A percentile compares a stretch with the other conserved stretches of the same genome.
phyloP scores from a whole-genome alignment of 192 early-diverging fungal species.

The Geranomyces variabilis region DNA sequence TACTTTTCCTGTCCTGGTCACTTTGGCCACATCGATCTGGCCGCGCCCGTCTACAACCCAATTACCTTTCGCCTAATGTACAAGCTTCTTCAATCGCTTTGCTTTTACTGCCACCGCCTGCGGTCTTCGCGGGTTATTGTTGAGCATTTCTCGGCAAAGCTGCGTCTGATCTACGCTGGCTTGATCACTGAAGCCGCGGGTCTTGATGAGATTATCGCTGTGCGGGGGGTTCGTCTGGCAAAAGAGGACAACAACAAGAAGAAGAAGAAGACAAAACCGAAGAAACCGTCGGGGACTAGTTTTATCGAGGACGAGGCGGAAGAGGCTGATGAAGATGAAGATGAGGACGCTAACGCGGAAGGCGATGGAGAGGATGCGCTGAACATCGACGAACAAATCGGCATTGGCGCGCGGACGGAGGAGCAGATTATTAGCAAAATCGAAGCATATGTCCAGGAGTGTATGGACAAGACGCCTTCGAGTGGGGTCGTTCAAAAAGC shows the following conservation, averaged over 20 bases:
- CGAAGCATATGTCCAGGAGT: conserved; percentile 61
- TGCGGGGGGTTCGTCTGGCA: conserved; percentile 13
- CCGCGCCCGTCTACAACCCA: conserved; percentile 86
- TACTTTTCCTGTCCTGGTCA: conserved; percentile 90
- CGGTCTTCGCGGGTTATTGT: conserved; percentile 63
- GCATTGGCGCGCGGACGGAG: conserved; percentile 51
- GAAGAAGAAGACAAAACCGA: conserved; percentile 26
- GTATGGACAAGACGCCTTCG: conserved; percentile 32
- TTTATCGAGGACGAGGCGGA: conserved; percentile 37
- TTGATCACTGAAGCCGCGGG: conserved; percentile 80
- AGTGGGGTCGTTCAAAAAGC: conserved; percentile 35
- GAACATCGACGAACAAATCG: conserved; percentile 47
- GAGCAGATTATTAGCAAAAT: conserved; percentile 67
- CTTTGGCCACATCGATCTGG: conserved; percentile 95
- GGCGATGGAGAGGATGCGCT: conserved; percentile 43
- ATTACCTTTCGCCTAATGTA: conserved; percentile 93
- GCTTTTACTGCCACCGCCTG: conserved; percentile 90
- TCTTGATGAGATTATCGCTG: conserved; percentile 68
- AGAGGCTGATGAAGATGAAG: conserved; percentile 44
- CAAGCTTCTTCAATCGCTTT: conserved; percentile 80
- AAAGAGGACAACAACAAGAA: conserved; percentile 16
- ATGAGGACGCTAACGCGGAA: conserved; percentile 42
- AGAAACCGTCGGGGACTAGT: conserved; percentile 17
- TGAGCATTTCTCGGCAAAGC: conserved; percentile 74
- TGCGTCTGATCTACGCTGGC: conserved; percentile 84